Evolutionary conservation across 2,329 filamentous ascomycete species (phyloP).

Genomic region (Xylaria digitata): DNA sequence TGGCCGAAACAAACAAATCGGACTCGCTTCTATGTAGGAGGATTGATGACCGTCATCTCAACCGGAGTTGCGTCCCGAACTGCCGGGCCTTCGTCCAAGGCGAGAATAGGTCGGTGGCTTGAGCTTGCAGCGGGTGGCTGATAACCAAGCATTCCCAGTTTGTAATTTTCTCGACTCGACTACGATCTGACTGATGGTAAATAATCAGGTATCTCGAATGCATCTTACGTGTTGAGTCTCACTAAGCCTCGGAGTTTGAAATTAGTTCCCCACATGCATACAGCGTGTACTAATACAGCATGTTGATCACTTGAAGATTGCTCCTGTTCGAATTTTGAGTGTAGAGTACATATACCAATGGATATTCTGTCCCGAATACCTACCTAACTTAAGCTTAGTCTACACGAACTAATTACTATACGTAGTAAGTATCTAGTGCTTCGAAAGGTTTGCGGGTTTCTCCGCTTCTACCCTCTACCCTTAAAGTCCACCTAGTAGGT

Average conservation of each 20-base stretch:
- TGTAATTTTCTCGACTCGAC: not conserved
- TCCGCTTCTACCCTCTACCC: slow-evolving; percentile 3
- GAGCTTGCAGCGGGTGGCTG: slow-evolving; percentile 17
- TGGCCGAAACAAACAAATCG: slow-evolving; percentile 1
- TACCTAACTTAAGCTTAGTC: not conserved
- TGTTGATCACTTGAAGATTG: slow-evolving; percentile 20
- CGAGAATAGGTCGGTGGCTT: slow-evolving; percentile 6
- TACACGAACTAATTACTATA: not conserved
- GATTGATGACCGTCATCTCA: slow-evolving; percentile 12
- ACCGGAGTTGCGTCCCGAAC: slow-evolving; percentile 37
- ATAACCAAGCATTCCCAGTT: slow-evolving; percentile 4
- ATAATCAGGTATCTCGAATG: slow-evolving; percentile 1
- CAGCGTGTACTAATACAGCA: not conserved
- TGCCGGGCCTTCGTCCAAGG: slow-evolving; percentile 26
- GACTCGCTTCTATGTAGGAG: not conserved
- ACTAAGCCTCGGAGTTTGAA: not conserved
- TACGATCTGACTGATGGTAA: not conserved
- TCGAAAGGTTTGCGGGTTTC: slow-evolving; percentile 11
- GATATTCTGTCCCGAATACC: not conserved
- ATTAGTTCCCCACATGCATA: slow-evolving; percentile 17
- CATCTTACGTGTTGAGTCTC: not conserved
- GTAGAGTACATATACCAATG: slow-evolving; percentile 3
- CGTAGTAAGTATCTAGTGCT: slow-evolving; percentile 1
- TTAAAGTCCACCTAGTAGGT: slow-evolving; percentile 3
- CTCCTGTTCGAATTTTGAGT: slow-evolving; percentile 9